Conservation (phyloP, 345 rosid species). For the Populus simonii region DNA sequence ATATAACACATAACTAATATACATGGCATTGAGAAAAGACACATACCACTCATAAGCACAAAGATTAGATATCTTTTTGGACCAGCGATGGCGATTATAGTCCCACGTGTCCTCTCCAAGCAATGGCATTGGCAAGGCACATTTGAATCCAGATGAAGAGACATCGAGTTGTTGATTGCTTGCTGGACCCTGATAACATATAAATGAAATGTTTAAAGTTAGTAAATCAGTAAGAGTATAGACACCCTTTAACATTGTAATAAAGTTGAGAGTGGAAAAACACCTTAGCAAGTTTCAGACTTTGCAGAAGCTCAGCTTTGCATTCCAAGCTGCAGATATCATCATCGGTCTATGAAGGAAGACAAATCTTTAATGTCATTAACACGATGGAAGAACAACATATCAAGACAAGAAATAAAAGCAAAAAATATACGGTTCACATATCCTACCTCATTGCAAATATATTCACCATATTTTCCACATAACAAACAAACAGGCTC, state of each 20-base stretch:
- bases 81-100: constrained; percentile 46
- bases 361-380: neutral
- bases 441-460: constrained; percentile 55
- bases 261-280: constrained; percentile 6
- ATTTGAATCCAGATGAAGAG: constrained; percentile 22
- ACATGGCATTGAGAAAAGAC: constrained; percentile 8
- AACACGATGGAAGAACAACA: constrained; percentile 2
- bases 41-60: constrained; percentile 60
- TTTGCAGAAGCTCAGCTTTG: constrained; percentile 52
- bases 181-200: constrained; percentile 33
- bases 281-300: constrained; percentile 44
- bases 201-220: neutral
- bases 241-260: neutral
- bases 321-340: constrained; percentile 79
- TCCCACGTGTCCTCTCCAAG: constrained; percentile 52
- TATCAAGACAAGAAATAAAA: neutral
- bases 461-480: constrained; percentile 73
- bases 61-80: constrained; percentile 52
- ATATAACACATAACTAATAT: neutral
- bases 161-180: constrained; percentile 18
- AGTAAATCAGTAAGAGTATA: constrained; percentile 3
- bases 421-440: neutral
- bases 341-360: constrained; percentile 54
- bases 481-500: constrained; percentile 68
- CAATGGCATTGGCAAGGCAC: constrained; percentile 24